A percentile compares a stretch with the other conserved stretches of the same genome.
Conservation (phyloP, 257 asterid species). For the Petunia axillaris region DNA sequence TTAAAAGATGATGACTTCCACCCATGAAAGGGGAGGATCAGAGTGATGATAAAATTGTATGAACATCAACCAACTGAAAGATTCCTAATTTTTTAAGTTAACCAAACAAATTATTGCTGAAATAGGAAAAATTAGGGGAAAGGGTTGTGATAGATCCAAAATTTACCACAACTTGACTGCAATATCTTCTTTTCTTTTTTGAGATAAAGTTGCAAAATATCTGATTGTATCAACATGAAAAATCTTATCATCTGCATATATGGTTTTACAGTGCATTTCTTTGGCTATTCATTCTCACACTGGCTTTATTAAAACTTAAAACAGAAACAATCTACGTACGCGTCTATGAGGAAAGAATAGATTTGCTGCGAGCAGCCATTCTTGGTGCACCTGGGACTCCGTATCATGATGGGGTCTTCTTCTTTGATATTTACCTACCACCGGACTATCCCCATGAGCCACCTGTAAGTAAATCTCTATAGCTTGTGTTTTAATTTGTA, state of each 20-base stretch:
- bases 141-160: slow-evolving; percentile 8
- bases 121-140: not conserved
- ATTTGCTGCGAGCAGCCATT: slow-evolving; percentile 79
- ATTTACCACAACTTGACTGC: not conserved
- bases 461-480: slow-evolving; percentile 62
- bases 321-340: slow-evolving; percentile 82
- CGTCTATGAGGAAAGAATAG: slow-evolving; percentile 78
- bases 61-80: not conserved
- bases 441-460: slow-evolving; percentile 86
- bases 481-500: not conserved
- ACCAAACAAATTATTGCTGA: not conserved
- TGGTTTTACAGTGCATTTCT: not conserved
- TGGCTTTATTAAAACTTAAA: slow-evolving; percentile 1
- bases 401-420: slow-evolving; percentile 88
- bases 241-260: not conserved
- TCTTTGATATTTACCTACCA: slow-evolving; percentile 84
- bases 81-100: not conserved
- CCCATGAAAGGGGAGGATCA: not conserved
- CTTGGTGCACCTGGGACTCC: slow-evolving; percentile 90
- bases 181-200: not conserved
- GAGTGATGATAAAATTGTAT: not conserved
- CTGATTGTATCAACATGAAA: slow-evolving; percentile 5
- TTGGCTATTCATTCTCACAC: not conserved
- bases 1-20: not conserved
- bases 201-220: not conserved